Conservation (phyloP, 495 filamentous ascomycete species). For the Talaromyces liani region DNA sequence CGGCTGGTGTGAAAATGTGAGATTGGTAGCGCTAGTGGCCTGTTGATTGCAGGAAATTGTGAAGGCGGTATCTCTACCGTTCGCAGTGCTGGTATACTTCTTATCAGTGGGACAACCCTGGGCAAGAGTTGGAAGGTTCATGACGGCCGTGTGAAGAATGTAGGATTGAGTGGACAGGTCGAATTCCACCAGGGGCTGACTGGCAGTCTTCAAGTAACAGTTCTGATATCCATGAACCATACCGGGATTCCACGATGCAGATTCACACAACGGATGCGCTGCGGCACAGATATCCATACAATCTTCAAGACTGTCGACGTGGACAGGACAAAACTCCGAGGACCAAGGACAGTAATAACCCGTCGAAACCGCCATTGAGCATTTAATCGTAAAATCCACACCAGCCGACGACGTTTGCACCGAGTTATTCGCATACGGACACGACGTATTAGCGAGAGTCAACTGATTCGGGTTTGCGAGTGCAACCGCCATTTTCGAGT, state of each 20-base stretch:
- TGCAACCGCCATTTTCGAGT: background rate
- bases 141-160: constrained; percentile 2
- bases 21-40: background rate
- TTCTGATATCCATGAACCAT: constrained; percentile 3
- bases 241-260: constrained; percentile 3
- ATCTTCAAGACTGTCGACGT: constrained; percentile 1
- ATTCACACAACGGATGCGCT: background rate
- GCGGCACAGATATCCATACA: constrained; percentile 4
- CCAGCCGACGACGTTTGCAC: background rate
- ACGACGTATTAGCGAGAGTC: background rate
- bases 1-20: background rate
- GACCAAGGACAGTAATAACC: background rate
- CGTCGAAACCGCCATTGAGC: background rate
- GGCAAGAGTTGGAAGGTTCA: background rate
- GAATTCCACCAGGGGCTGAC: background rate
- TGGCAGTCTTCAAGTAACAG: constrained; percentile 2
- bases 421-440: constrained; percentile 1
- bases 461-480: background rate
- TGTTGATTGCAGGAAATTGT: background rate
- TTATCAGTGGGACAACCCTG: background rate
- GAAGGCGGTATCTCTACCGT: background rate
- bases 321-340: background rate
- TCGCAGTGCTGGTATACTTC: background rate
- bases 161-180: background rate
- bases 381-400: background rate